Percentiles rank a stretch among this genome's conserved stretches.
These are phyloP conservation scores for Pseudomicrostroma phylloplanum DNA, from an alignment of 1,284 basidiomycete genomes.

Conservation along the genomic window DNA sequence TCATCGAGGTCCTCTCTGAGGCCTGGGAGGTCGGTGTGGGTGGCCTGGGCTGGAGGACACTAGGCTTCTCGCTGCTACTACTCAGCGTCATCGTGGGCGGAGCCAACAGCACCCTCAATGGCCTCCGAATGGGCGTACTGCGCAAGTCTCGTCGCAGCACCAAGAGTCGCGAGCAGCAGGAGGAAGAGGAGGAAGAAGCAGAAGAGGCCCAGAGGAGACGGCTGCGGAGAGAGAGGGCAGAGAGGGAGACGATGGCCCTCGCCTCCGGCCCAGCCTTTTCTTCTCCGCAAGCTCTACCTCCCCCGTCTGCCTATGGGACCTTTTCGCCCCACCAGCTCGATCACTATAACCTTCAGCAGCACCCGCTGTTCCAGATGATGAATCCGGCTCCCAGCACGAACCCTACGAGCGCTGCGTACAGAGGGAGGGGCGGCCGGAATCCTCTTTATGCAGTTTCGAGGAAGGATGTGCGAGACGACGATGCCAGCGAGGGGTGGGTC, in stretches of 20 bases:
- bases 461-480: not conserved
- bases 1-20: not conserved
- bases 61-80: not conserved
- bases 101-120: not conserved
- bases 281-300: too few species aligned
- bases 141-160: not conserved
- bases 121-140: not conserved
- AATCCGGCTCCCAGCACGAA: not conserved
- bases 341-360: not conserved
- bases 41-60: not conserved
- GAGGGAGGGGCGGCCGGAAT: not conserved
- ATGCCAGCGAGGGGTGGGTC: not conserved
- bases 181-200: not conserved
- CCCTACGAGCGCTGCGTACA: not conserved
- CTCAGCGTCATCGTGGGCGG: not conserved
- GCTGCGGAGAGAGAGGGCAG: not conserved
- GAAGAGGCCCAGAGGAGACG: not conserved
- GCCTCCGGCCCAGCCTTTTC: too few species aligned
- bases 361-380: not conserved
- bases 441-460: not conserved
- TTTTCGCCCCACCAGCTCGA: not conserved
- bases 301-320: too few species aligned
- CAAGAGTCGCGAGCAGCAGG: not conserved
- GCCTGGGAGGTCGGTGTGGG: conserved; percentile 1
- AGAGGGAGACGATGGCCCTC: not conserved